phyloP scores from a whole-genome alignment of 352 stramenopile genomes.

The Phytophthora constricta region DNA sequence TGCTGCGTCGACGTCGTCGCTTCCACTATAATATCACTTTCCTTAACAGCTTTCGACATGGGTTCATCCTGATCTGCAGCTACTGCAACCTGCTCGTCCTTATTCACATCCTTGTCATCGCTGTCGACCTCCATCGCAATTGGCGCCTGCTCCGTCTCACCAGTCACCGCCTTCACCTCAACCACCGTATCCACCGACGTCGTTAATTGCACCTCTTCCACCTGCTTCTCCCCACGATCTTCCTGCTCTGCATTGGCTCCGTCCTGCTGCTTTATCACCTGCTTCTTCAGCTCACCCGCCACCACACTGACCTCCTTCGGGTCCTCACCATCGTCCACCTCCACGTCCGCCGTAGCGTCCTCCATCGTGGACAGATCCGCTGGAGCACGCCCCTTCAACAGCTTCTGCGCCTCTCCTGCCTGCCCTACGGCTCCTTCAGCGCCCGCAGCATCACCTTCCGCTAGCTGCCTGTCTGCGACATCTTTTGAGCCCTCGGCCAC shows the following conservation, averaged over 20 bases:
- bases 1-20: neutral
- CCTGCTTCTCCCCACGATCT: neutral
- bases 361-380: neutral
- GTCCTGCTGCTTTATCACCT: no score
- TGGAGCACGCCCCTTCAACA: neutral
- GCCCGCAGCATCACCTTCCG: neutral
- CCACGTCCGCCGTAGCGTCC: slow-evolving; percentile 12
- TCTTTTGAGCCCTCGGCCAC: neutral
- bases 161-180: neutral
- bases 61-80: neutral
- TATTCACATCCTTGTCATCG: neutral
- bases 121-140: slow-evolving; percentile 16
- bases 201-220: no score
- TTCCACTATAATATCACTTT: no score
- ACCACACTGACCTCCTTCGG: neutral
- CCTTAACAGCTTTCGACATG: neutral
- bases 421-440: neutral
- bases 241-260: neutral
- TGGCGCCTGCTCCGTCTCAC: neutral
- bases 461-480: neutral
- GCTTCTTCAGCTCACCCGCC: no score
- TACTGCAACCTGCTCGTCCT: neutral
- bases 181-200: no score
- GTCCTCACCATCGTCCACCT: slow-evolving; percentile 10
- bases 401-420: slow-evolving; percentile 8